Base-by-base conservation (phyloP, 352 stramenopile genomes). In the Pythium dissotocum region DNA sequence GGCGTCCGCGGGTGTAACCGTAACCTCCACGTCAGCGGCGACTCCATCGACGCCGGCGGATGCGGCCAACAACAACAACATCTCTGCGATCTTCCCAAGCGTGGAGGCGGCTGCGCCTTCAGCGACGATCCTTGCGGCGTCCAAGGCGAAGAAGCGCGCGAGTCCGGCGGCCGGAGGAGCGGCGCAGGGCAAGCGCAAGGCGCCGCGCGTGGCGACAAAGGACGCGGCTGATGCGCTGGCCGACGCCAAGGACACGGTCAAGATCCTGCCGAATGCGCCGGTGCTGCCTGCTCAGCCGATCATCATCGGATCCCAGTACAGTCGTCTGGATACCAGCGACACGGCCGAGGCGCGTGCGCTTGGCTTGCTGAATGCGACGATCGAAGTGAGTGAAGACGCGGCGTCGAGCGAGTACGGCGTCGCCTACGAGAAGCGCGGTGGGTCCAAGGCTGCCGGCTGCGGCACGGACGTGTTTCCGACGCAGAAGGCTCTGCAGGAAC, bases 401-500 rank as follows among this genome's bases (percentile, higher is more conserved):
- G 48, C 53, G 0, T 78, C 73, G 38, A 69, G 75, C 21, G 82
- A 90, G 46, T 93, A 85, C 63, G 85, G 85, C 65, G 72, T 93
- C 52, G 85, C 79, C 18, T 89, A 91, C 73, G 82, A 93, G 65
- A 93, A 91, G 71, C 84, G 85, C 38, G 85, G 85, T 36, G 83
- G 83, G 32, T 82, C 61, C 38, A 89, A 84, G 36, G 55, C 58
- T 0, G 57, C 80, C 0, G 85, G 85, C 28, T 90, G 82, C 61
- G 73, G 80, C 38, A 71, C 69, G 9, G 80, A 88, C 46, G 79
- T 90, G 32, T 93, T 91, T 28, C 36, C 61, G 30, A 82, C 72
- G 33, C 85, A 93, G 61, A 85, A 85, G 55, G 65, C 70, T 48
- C 72, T 93, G 8, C 85, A 93, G 65, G 83, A 90, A 64, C 77